Percentiles rank a stretch among this genome's conserved stretches.
These are phyloP conservation scores for Colletotrichum incanum DNA, from an alignment of 2,329 filamentous ascomycete species.

Conservation along the genomic window DNA sequence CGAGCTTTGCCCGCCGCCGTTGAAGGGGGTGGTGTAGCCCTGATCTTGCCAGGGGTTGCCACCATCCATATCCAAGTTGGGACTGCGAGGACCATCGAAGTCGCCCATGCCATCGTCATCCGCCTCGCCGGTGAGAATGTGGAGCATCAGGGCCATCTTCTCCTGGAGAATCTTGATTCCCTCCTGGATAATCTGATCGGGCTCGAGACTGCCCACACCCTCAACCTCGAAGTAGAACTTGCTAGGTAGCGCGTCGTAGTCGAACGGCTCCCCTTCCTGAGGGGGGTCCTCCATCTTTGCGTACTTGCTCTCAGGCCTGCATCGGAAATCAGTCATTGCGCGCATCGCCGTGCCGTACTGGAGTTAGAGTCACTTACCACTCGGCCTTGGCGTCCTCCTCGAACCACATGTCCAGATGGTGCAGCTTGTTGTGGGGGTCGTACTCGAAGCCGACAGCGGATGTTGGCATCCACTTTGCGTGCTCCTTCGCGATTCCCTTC, in stretches of 20 bases:
- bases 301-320: constrained; percentile 86
- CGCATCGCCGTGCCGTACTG: neutral
- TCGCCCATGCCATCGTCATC: constrained; percentile 72
- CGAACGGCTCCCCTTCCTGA: constrained; percentile 87
- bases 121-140: constrained; percentile 69
- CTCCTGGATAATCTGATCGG: constrained; percentile 89
- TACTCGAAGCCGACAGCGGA: constrained; percentile 97
- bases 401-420: constrained; percentile 95
- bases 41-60: constrained; percentile 72
- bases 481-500: constrained; percentile 99
- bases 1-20: constrained; percentile 70
- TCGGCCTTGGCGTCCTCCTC: constrained; percentile 87
- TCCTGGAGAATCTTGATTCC: constrained; percentile 91
- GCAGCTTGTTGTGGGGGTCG: constrained; percentile 95
- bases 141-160: constrained; percentile 88
- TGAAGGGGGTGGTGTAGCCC: constrained; percentile 80
- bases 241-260: constrained; percentile 88
- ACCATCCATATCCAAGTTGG: constrained; percentile 74
- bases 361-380: constrained; percentile 75
- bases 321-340: constrained; percentile 47
- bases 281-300: constrained; percentile 84
- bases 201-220: constrained; percentile 87
- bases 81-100: constrained; percentile 77
- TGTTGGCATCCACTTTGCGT: constrained; percentile 97
- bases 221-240: constrained; percentile 97